Evolutionary conservation across 2,329 filamentous ascomycete species (phyloP).

Genomic region (Beauveria sp.): DNA sequence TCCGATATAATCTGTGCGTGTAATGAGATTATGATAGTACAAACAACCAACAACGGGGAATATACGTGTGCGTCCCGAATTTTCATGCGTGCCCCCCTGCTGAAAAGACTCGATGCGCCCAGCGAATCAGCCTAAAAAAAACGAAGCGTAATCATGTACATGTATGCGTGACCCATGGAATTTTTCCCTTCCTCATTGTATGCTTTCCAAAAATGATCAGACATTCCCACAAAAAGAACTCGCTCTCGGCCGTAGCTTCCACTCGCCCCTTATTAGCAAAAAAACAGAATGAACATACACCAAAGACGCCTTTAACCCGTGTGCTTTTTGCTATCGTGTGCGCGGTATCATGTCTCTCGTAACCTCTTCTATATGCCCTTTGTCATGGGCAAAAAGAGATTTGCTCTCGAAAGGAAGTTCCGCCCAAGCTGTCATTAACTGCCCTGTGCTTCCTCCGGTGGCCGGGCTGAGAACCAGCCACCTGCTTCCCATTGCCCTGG

Average conservation of each 20-base stretch:
- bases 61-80: neutral
- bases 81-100: neutral
- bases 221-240: neutral
- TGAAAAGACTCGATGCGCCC: neutral
- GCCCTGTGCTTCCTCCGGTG: neutral
- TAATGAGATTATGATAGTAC: constrained; percentile 5
- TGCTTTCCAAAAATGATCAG: neutral
- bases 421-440: neutral
- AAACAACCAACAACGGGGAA: neutral
- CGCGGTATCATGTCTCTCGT: neutral
- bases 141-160: neutral
- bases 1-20: constrained; percentile 1
- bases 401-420: neutral
- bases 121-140: neutral
- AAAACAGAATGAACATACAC: neutral
- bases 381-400: neutral
- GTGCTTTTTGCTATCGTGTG: neutral
- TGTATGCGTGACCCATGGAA: neutral
- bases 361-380: neutral
- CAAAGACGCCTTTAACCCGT: neutral
- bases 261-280: neutral
- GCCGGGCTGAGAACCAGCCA: constrained; percentile 59
- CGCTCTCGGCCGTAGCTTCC: neutral
- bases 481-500: constrained; percentile 75
- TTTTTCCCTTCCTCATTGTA: neutral